Base-by-base conservation (phyloP, 148 eudicot genomes). In the Rhododendron ferrugineum region DNA sequence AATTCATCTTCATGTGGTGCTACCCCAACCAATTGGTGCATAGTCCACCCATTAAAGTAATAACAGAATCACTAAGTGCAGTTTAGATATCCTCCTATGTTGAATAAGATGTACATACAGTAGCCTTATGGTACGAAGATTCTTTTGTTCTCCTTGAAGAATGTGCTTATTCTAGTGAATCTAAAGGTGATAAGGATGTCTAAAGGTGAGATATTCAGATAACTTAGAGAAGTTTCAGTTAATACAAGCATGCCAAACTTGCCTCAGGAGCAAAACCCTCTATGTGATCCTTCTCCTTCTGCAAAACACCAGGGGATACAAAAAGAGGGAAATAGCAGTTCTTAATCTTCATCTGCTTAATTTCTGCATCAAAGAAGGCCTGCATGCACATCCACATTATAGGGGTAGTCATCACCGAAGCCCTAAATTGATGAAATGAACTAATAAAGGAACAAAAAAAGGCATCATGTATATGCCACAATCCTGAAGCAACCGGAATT, bases 221-320 rank as follows among this genome's bases (percentile, higher is more conserved):
- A 54, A 54, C 15, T 36, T 40, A 22, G 44, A 11, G 79, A 86
- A 73, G 44, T 80, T 37, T 78, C 60, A 83, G 85, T 79, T 20
- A 46, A 52, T 32, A 82, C 56, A 87, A 75, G 79, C 54, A 66
- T 36, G 54, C 72, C 64, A 47, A 14, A 32, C 56, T 90, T 83
- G 95, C 99, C 98, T 97, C 99, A 20, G 99, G 99, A 68, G 99
- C 98, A 90, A 97, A 97, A 50, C 99, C 99, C 86, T 95, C 99
- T 46, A 97, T 95, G 82, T 97, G 99, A 87, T 97, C 99, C 88
- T 94, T 94, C 85, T 97, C 99, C 89, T 91, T 93, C 84, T 95
- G 90, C 36, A 97, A 87, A 34, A 93, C 99, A 80, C 86, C 88
- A 47, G 94, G 93, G 62, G 99, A 97, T 58, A 97, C 99, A 87